Evolutionary conservation across 202 grass and related monocot genomes (phyloP).

Genomic region (Digitaria exilis): DNA sequence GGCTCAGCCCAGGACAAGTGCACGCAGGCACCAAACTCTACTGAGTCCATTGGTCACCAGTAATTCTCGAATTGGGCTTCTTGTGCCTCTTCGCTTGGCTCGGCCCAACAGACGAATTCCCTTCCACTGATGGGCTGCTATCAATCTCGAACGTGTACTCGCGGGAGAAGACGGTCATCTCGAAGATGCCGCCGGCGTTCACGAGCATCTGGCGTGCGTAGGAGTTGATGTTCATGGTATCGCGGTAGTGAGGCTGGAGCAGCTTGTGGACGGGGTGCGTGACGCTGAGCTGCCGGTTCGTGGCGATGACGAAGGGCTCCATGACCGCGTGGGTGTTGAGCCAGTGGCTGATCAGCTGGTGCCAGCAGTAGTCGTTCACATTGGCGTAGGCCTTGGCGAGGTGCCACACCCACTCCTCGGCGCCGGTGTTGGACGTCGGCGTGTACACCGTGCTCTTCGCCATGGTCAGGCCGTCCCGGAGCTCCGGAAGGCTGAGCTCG

Average conservation of each 20-base stretch:
- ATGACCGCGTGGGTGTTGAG: constrained; percentile 37
- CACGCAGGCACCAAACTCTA: too few species aligned
- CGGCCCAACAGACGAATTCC: too few species aligned
- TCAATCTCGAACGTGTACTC: constrained; percentile 33
- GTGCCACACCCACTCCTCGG: background rate
- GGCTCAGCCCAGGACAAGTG: too few species aligned
- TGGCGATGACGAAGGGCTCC: constrained; percentile 43
- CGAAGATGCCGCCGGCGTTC: constrained; percentile 40
- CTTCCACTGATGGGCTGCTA: too few species aligned
- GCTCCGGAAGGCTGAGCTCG: background rate
- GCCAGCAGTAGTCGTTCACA: background rate
- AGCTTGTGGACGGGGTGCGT: constrained; percentile 49
- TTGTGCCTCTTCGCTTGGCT: too few species aligned
- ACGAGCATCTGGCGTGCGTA: constrained; percentile 39
- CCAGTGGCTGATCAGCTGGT: background rate
- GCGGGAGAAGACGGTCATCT: constrained; percentile 32
- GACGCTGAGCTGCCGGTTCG: constrained; percentile 40
- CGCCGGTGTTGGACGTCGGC: background rate
- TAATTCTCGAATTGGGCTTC: too few species aligned
- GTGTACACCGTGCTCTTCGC: background rate
- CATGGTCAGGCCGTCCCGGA: background rate
- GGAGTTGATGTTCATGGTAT: constrained; percentile 49
- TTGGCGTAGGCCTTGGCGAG: background rate
- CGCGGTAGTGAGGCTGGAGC: constrained; percentile 44
- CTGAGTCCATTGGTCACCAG: too few species aligned